Evolutionary conservation across 208 protist genomes (phyloP).

Genomic region (Herpetomonas tarakana): DNA sequence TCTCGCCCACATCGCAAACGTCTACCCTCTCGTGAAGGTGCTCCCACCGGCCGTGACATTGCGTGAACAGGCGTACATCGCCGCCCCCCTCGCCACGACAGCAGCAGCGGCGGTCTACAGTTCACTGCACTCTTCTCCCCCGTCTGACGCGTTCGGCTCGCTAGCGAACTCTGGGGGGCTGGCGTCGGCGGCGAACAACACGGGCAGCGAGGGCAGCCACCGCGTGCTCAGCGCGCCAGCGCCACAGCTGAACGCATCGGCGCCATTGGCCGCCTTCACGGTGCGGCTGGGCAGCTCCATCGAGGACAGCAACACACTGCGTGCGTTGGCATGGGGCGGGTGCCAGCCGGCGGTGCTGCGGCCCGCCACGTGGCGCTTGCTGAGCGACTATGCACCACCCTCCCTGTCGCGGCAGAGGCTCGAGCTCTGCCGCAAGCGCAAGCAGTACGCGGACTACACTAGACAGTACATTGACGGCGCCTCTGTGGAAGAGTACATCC

Average conservation of each 20-base stretch:
- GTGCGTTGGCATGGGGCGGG: slow-evolving; percentile 47
- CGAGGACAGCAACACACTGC: slow-evolving; percentile 49
- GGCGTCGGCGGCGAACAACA: neutral
- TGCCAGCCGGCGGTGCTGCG: slow-evolving; percentile 39
- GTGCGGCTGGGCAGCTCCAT: slow-evolving; percentile 32
- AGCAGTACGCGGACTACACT: slow-evolving; percentile 50
- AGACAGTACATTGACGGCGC: slow-evolving; percentile 33
- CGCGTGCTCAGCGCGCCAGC: neutral
- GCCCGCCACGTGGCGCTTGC: slow-evolving; percentile 56
- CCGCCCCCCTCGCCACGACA: neutral
- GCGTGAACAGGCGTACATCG: slow-evolving; percentile 29
- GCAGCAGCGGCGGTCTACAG: neutral
- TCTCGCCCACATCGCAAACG: slow-evolving; percentile 5
- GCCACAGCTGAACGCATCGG: slow-evolving; percentile 16
- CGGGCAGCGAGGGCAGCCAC: neutral
- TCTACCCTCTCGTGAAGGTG: slow-evolving; percentile 19
- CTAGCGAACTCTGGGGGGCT: neutral
- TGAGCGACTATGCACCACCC: slow-evolving; percentile 41
- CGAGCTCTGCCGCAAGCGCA: slow-evolving; percentile 64
- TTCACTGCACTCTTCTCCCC: no score
- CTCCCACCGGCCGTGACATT: slow-evolving; percentile 23
- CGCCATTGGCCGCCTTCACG: slow-evolving; percentile 11
- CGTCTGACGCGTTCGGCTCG: neutral
- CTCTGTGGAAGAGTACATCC: neutral
- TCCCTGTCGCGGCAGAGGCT: slow-evolving; percentile 29